Base-by-base conservation (phyloP, 1,139 yeast genomes). In the Saccharomyces pastorianus region DNA sequence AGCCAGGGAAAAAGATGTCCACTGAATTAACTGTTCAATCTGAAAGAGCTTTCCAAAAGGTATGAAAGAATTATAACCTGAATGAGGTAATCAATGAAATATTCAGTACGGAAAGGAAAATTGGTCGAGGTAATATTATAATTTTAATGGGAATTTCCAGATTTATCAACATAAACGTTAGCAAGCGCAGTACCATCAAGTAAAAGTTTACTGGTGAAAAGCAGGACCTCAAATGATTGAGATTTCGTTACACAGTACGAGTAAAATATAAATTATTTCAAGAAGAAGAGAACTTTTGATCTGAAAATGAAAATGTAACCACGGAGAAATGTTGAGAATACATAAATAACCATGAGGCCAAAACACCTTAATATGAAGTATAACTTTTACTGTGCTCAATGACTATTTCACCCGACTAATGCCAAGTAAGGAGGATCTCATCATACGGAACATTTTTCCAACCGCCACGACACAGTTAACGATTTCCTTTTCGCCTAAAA, bases 21-120 rank as follows among this genome's bases (percentile, higher is more conserved):
- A 88, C 98, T 80, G 99, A 93, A 87, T 90, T 93, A 83, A 90
- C 96, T 79, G 99, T 95, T 82, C 99, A 93, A 87, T 88, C 97
- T 77, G 99, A 95, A 85, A 93, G 96, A 83, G 99, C 99, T 88
- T 93, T 86, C 96, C 99, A 93, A 87, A 95, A 93, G 95, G 95
- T 88, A 83, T 76, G 95, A 80, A 54, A 38, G 13, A 48, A n/a
- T 47, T 38, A 13, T 26, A 20, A 38, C 8, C 44, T 9, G 13
- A 38, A 8, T 6, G n/a, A 38, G 26, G 9, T 17, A 38, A 20
- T 38, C 44, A 20, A 38, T 38, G 26, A 38, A 29, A n/a, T 29
- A 11, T 29, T 29, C 32, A 29, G 13, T 11, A 34, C 42, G 42
- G 11, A 34, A 34, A 34, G 42, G 42, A 34, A 34, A 34, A 34